Evolutionary conservation across 306 rosid species (phyloP), one percentile per base, ranked within the genome.

Genomic region (Astragalus membranaceus): DNA sequence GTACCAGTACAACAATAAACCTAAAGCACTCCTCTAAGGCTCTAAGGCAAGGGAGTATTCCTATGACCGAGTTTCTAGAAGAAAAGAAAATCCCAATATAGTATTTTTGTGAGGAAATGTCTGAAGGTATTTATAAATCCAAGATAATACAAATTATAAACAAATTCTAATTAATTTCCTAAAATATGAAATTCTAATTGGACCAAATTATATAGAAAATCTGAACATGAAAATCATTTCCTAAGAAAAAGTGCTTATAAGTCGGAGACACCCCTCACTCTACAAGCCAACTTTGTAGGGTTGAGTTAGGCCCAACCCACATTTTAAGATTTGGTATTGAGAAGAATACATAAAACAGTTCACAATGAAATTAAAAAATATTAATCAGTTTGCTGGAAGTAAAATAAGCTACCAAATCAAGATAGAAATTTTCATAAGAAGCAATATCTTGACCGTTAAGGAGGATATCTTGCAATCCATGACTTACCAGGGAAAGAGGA

Each of bases 401-500:
- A 50, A 49, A 76, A 77, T 50, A 36, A 73, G 67, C 51, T 59
- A 61, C 30, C 44, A 43, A 36, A 13, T 48, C 60, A 73, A 39
- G 20, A 33, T 16, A 16, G 26, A 37, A 64, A 64, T 57, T 39
- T 14, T 32, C 12, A 23, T 3, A 14, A 56, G 75, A 20, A 56
- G 75, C 15, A 48, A 75, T 5, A 26, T 1, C 2, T 10, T n/a
- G 16, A 57, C 30, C 48, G 5, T 51, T 46, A 68, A 44, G 42
- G 54, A 62, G 52, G 33, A 72, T 66, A 69, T 74, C 62, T 52
- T 13, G 46, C 5, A 43, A 55, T 15, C 16, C 52, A 53, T 39
- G 59, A 77, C 95, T 76, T 59, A 90, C 98, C 87, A 90, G 60
- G 60, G 87, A 93, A 74, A 93, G 98, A 74, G 98, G 98, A 82